Conservation (phyloP, 169 alveolate species). For the Cryptosporidium parvum region DNA sequence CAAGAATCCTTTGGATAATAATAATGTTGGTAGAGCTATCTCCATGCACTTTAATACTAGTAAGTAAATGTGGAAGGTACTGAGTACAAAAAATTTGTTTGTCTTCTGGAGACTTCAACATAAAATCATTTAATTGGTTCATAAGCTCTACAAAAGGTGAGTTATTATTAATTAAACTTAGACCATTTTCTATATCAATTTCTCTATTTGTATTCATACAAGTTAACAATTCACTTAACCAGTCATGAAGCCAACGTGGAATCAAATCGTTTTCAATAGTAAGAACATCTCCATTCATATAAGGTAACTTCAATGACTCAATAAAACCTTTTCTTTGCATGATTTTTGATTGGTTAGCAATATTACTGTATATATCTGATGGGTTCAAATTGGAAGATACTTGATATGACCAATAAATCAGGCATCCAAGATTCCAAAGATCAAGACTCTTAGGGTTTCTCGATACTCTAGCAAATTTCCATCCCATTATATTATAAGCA, state of each 20-base stretch:
- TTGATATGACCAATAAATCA: constrained; percentile 62
- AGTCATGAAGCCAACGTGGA: constrained; percentile 60
- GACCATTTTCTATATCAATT: constrained; percentile 40
- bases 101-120: constrained; percentile 45
- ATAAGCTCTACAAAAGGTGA: constrained; percentile 71
- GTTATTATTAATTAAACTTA: constrained; percentile 20
- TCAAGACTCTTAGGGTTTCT: constrained; percentile 65
- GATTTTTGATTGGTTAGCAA: constrained; percentile 3
- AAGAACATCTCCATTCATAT: constrained; percentile 34
- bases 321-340: background rate
- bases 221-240: constrained; percentile 53
- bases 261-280: constrained; percentile 28
- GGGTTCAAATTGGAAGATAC: constrained; percentile 43
- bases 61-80: constrained; percentile 43
- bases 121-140: constrained; percentile 55
- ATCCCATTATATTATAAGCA: constrained; percentile 68
- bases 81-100: constrained; percentile 48
- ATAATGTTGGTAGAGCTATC: constrained; percentile 37
- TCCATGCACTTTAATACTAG: constrained; percentile 36
- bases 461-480: constrained; percentile 42
- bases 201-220: constrained; percentile 52
- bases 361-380: background rate
- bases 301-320: constrained; percentile 62
- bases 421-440: constrained; percentile 58
- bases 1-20: constrained; percentile 37